phyloP scores from a whole-genome alignment of 2,329 filamentous ascomycete species.

The Aphanocladium album region DNA sequence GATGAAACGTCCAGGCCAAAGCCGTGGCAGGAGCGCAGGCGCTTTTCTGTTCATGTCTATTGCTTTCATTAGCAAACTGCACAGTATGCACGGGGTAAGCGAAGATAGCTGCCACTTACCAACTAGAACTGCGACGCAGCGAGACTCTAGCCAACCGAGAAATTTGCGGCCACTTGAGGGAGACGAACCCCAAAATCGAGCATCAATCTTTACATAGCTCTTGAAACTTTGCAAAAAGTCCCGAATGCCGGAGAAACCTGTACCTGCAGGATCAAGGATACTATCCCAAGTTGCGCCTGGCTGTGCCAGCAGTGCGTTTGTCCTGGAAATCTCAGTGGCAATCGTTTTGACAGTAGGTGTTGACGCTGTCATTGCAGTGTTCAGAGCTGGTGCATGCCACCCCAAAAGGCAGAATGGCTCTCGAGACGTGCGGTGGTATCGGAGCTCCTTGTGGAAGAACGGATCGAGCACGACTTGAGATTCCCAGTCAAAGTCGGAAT shows the following conservation, averaged over 20 bases:
- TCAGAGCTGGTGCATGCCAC: conserved; percentile 56
- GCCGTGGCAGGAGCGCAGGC: conserved; percentile 46
- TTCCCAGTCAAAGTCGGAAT: conserved; percentile 56
- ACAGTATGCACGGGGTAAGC: too few relatives aligned
- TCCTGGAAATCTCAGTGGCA: conserved; percentile 45
- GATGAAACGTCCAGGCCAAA: conserved; percentile 60
- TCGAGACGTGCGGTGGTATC: conserved; percentile 49
- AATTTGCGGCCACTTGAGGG: conserved; percentile 48
- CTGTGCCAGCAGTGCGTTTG: conserved; percentile 34
- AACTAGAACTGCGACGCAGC: conserved; percentile 52
- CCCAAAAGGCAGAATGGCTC: conserved; percentile 61
- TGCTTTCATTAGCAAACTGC: neutral
- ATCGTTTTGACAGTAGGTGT: conserved; percentile 47
- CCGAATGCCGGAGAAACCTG: conserved; percentile 21
- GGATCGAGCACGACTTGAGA: conserved; percentile 53
- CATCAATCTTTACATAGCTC: conserved; percentile 55
- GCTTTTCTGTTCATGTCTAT: conserved; percentile 51
- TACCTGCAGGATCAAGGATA: conserved; percentile 31
- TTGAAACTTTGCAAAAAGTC: conserved; percentile 49
- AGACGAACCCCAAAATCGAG: conserved; percentile 61
- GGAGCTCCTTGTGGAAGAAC: conserved; percentile 48
- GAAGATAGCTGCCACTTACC: conserved; percentile 35
- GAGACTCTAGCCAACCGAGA: conserved; percentile 60
- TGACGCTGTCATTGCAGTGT: conserved; percentile 53
- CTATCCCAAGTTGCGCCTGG: conserved; percentile 36